Evolutionary conservation across 1,284 basidiomycete species (phyloP).

Genomic region (Leucoagaricus sp.): DNA sequence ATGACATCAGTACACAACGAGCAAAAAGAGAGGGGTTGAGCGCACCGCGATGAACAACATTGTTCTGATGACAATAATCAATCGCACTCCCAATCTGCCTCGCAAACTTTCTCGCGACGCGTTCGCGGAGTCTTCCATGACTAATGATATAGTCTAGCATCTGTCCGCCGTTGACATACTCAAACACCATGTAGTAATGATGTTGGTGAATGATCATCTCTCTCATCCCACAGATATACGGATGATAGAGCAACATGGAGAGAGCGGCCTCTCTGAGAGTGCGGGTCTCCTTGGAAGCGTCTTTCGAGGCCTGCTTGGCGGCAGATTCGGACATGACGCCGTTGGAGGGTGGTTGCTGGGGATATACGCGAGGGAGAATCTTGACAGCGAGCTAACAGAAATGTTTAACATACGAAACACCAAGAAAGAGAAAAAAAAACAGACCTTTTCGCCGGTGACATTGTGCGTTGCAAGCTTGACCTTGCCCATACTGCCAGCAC

Average conservation of each 20-base stretch:
- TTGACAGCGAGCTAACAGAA: slow-evolving; percentile 87
- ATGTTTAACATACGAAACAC: slow-evolving; percentile 14
- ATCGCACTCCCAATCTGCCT: slow-evolving; percentile 95
- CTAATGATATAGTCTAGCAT: slow-evolving; percentile 99
- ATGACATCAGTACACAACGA: slow-evolving; percentile 15
- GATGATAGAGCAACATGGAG: slow-evolving; percentile 94
- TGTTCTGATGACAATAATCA: slow-evolving; percentile 97
- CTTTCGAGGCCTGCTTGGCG: slow-evolving; percentile 85
- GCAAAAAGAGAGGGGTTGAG: slow-evolving; percentile 18
- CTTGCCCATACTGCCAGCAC: slow-evolving; percentile 98
- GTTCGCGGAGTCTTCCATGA: slow-evolving; percentile 93
- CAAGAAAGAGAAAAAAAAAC: slow-evolving; percentile 26
- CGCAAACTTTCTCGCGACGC: slow-evolving; percentile 96
- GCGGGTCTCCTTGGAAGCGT: slow-evolving; percentile 94
- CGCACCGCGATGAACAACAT: slow-evolving; percentile 89
- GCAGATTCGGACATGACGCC: slow-evolving; percentile 49
- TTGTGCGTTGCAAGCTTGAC: slow-evolving; percentile 96
- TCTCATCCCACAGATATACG: slow-evolving; percentile 98
- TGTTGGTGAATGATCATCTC: slow-evolving; percentile 96
- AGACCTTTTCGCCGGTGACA: slow-evolving; percentile 89
- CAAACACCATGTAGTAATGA: slow-evolving; percentile 99
- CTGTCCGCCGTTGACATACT: slow-evolving; percentile 98
- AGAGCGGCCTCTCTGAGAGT: slow-evolving; percentile 95
- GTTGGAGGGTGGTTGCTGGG: slow-evolving; percentile 45
- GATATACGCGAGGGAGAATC: slow-evolving; percentile 87